A percentile compares a stretch with the other conserved stretches of the same genome.
phyloP scores from a whole-genome alignment of 106 monocot species.

The Platanthera zijinensis region DNA sequence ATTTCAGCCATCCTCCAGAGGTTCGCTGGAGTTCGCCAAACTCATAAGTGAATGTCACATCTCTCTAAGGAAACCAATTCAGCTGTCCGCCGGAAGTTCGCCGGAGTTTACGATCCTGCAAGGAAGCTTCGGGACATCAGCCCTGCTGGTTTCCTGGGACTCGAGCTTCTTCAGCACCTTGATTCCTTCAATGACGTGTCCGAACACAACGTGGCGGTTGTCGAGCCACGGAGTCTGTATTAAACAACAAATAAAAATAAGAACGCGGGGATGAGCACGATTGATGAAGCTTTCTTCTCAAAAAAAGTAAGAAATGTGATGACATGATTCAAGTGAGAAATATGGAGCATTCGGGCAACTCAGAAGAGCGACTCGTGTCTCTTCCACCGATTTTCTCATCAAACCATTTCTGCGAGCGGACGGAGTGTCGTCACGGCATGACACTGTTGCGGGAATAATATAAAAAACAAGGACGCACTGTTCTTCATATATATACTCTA shows the following conservation, averaged over 20 bases:
- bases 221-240: conserved; percentile 88
- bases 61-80: neutral
- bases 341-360: neutral
- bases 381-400: too few species aligned
- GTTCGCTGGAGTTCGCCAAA: too few species aligned
- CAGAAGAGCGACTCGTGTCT: neutral
- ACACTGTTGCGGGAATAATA: too few species aligned
- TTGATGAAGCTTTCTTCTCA: neutral
- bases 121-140: conserved; percentile 52
- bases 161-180: conserved; percentile 64
- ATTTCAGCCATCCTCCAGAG: too few species aligned
- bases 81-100: conserved; percentile 34
- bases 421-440: too few species aligned
- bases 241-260: neutral
- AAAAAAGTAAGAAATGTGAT: neutral
- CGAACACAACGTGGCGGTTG: conserved; percentile 73
- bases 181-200: conserved; percentile 80
- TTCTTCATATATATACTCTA: too few species aligned
- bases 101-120: conserved; percentile 78
- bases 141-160: conserved; percentile 67
- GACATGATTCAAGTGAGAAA: too few species aligned
- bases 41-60: too few species aligned
- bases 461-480: too few species aligned
- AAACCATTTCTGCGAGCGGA: too few species aligned
- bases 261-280: neutral